A percentile compares a stretch with the other conserved stretches of the same genome.
Evolutionary conservation across 352 stramenopile genomes (phyloP).

Genomic region (Phytophthora hibernalis): DNA sequence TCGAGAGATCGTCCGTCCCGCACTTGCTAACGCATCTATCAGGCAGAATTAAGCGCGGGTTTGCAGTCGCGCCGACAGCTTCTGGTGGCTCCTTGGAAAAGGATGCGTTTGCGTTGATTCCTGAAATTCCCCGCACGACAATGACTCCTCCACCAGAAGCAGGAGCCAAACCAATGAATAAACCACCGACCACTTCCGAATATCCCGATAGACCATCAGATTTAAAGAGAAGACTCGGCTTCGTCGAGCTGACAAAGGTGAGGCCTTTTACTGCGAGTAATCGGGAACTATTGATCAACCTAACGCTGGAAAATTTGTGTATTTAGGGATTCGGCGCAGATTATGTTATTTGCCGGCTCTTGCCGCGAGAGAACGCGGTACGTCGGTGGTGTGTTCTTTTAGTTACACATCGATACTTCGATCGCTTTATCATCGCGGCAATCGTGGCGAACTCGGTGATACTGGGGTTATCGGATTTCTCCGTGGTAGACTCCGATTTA

Average conservation of each 20-base stretch:
- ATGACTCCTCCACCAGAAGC: slow-evolving; percentile 44
- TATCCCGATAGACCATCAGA: slow-evolving; percentile 20
- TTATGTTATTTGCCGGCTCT: slow-evolving; percentile 45
- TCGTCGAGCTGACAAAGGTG: slow-evolving; percentile 27
- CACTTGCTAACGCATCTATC: slow-evolving; percentile 25
- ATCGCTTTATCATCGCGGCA: slow-evolving; percentile 85
- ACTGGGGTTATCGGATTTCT: slow-evolving; percentile 87
- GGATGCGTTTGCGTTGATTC: slow-evolving; percentile 49
- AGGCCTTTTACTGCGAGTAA: background rate
- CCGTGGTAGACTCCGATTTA: slow-evolving; percentile 64
- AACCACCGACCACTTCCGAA: background rate
- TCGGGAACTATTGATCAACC: background rate
- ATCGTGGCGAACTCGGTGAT: slow-evolving; percentile 91
- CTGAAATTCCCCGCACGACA: slow-evolving; percentile 34
- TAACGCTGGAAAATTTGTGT: background rate
- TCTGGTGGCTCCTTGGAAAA: slow-evolving; percentile 46
- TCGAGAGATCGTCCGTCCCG: slow-evolving; percentile 22
- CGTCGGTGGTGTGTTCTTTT: slow-evolving; percentile 60
- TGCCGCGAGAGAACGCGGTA: slow-evolving; percentile 58
- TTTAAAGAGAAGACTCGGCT: slow-evolving; percentile 26
- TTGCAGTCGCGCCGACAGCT: slow-evolving; percentile 42
- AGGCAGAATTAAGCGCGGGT: slow-evolving; percentile 46
- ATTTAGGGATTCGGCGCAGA: slow-evolving; percentile 56
- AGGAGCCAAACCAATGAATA: slow-evolving; percentile 19
- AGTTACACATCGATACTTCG: slow-evolving; percentile 72